These are phyloP conservation scores for Colletotrichum aenigma DNA, from an alignment of 2,329 filamentous ascomycete genomes.

Conservation along the genomic window DNA sequence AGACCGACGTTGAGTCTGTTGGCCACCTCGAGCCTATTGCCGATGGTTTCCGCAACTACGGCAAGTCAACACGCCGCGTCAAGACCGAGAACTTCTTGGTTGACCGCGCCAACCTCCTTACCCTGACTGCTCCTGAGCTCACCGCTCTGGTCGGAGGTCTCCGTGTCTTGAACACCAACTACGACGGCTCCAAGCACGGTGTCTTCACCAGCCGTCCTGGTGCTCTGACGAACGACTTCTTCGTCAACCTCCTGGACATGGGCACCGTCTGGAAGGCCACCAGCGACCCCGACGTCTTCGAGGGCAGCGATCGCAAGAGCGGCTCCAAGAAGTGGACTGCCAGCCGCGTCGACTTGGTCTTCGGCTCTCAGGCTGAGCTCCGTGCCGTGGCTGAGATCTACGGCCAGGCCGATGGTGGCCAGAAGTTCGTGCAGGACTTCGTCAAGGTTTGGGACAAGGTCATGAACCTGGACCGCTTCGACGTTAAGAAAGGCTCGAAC, in stretches of 20 bases:
- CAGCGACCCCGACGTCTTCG: slow-evolving; percentile 59
- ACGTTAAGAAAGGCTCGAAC: slow-evolving; percentile 40
- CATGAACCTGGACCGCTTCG: slow-evolving; percentile 75
- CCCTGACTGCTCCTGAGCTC: slow-evolving; percentile 72
- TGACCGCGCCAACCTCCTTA: slow-evolving; percentile 74
- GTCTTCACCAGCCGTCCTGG: slow-evolving; percentile 73
- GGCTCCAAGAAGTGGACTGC: slow-evolving; percentile 72
- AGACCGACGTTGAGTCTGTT: slow-evolving; percentile 73
- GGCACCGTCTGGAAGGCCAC: slow-evolving; percentile 67
- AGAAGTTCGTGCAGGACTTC: slow-evolving; percentile 75
- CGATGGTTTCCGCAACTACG: slow-evolving; percentile 84
- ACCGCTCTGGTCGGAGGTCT: slow-evolving; percentile 75
- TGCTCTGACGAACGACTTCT: slow-evolving; percentile 79
- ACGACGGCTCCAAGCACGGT: slow-evolving; percentile 69
- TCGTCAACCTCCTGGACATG: slow-evolving; percentile 77
- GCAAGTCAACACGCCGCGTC: slow-evolving; percentile 63
- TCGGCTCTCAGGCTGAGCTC: slow-evolving; percentile 77
- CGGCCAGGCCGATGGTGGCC: slow-evolving; percentile 59
- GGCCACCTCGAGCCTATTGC: slow-evolving; percentile 68
- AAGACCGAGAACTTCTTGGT: slow-evolving; percentile 73
- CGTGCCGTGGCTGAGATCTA: slow-evolving; percentile 75
- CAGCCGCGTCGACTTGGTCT: slow-evolving; percentile 71
- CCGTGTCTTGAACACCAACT: slow-evolving; percentile 73
- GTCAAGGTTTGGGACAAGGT: slow-evolving; percentile 76
- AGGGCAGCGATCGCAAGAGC: slow-evolving; percentile 68